Evolutionary conservation across 768 basidiomycete genomes (phyloP), one percentile per base, ranked within the genome.

Genomic region (Termitomyces sp.): DNA sequence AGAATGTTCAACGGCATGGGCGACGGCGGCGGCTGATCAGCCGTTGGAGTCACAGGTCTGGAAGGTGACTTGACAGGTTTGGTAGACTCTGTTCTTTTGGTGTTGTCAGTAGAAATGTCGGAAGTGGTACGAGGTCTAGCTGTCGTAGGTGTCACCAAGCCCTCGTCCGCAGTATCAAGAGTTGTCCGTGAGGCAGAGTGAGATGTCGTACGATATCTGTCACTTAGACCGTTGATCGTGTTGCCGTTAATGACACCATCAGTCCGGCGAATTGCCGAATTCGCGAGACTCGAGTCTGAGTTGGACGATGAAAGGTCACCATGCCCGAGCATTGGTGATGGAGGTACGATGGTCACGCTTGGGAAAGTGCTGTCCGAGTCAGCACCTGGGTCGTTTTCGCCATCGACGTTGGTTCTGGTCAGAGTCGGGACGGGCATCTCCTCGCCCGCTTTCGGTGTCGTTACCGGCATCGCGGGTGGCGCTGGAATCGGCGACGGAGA

Each of bases 311-410:
- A 63, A 45, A 74, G 63, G 22, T 70, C 66, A 26, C 54, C 60
- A 39, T 65, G 62, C 24, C 62, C 59, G 2, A 71, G 60, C 6
- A 73, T 64, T 16, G 80, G 80, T 5, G 77, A 76, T 6, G 79
- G 79, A 26, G 79, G 80, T 26, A 79, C 68, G 33, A 81, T 66
- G 0, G 75, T 77, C 26, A 81, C 75, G 58, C 73, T 78, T 18
- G 74, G 75, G 60, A 74, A 72, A 5, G 70, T 70, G 56, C 70
- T 70, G 37, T 61, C 67, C 8, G 70, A 70, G 44, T 70, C 72
- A 36, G 33, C 49, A 18, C 55, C 61, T 5, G 61, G 47, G 24
- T 60, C 59, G n/a, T 50, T 52, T 2, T 51, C 63, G n/a, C 60
- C 62, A 31, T 62, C 59, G 20, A 29, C 52, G 37, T 62, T 51